A percentile compares a stretch with the other conserved stretches of the same genome.
Evolutionary conservation across 805 yeast genomes (phyloP).

Genomic region (Teunomyces pallodes): DNA sequence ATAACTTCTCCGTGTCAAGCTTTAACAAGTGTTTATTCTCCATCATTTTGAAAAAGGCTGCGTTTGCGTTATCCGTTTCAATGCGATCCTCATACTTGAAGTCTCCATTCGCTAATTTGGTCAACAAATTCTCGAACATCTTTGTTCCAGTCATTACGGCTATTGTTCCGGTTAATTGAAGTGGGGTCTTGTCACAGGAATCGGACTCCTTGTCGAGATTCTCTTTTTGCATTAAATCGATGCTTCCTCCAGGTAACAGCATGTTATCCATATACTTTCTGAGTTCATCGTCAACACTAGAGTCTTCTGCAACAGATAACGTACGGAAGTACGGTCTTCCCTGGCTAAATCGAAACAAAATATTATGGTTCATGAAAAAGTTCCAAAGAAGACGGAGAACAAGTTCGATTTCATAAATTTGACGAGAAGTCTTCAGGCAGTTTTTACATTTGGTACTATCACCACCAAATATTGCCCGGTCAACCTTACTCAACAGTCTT

Average conservation of each 20-base stretch:
- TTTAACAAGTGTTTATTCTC: slow-evolving; percentile 3
- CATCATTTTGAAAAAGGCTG: slow-evolving; percentile 7
- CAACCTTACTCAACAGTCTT: background rate
- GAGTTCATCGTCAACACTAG: slow-evolving; percentile 13
- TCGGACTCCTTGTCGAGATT: background rate
- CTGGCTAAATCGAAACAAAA: slow-evolving; percentile 14
- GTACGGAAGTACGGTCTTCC: slow-evolving; percentile 20
- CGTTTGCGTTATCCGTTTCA: slow-evolving; percentile 2
- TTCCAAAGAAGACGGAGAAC: slow-evolving; percentile 24
- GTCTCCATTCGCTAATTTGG: slow-evolving; percentile 10
- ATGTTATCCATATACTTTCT: slow-evolving; percentile 10
- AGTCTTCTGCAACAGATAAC: slow-evolving; percentile 6
- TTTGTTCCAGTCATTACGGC: slow-evolving; percentile 1
- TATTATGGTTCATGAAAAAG: slow-evolving; percentile 14
- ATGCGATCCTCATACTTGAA: slow-evolving; percentile 3
- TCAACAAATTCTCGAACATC: slow-evolving; percentile 11
- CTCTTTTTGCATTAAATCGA: slow-evolving; percentile 5
- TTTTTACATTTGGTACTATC: background rate
- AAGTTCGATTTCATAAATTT: slow-evolving; percentile 22
- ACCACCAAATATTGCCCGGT: background rate
- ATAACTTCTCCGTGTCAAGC: slow-evolving; percentile 17
- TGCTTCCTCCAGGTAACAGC: slow-evolving; percentile 17
- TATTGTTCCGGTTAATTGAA: background rate
- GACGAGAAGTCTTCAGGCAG: slow-evolving; percentile 12
- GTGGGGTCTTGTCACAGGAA: background rate